phyloP scores from a whole-genome alignment of 176 grass and related monocot species.

The Alloteropsis semialata region DNA sequence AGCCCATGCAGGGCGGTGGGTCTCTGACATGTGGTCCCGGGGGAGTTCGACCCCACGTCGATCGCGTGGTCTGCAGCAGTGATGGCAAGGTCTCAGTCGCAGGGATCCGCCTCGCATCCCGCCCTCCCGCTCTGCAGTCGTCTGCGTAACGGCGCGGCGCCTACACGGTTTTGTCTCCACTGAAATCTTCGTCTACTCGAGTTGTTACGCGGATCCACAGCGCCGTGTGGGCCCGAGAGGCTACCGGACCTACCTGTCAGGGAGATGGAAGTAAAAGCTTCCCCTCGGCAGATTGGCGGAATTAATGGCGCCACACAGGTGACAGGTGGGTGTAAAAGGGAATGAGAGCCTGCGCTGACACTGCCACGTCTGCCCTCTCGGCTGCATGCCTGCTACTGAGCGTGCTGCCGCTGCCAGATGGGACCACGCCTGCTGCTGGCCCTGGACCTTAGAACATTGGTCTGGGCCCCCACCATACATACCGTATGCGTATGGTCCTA shows the following conservation, averaged over 20 bases:
- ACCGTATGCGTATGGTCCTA: background rate
- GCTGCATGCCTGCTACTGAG: constrained; percentile 21
- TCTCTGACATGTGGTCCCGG: constrained; percentile 31
- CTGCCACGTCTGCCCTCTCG: constrained; percentile 31
- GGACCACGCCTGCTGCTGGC: constrained; percentile 27
- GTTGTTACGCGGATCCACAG: accelerated
- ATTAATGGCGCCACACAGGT: constrained; percentile 40
- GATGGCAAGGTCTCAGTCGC: constrained; percentile 1
- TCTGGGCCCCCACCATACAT: background rate
- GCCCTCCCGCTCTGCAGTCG: background rate
- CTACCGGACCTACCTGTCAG: background rate
- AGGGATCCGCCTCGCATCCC: background rate
- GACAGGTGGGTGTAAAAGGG: constrained; percentile 25
- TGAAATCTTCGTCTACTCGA: background rate
- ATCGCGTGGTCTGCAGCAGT: constrained; percentile 3
- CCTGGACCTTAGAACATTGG: constrained; percentile 16
- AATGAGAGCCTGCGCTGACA: constrained; percentile 19
- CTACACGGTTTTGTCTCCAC: constrained; percentile 46
- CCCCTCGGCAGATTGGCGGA: background rate
- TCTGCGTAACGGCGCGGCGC: background rate
- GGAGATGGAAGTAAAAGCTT: background rate
- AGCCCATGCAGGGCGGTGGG: background rate
- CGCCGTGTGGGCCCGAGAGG: background rate
- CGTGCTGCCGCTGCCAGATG: constrained; percentile 17
- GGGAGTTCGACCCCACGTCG: background rate